Percentiles rank a stretch among this genome's conserved stretches.
Evolutionary conservation across 129 eudicot species (phyloP).

Genomic region (Artemisia argyi): DNA sequence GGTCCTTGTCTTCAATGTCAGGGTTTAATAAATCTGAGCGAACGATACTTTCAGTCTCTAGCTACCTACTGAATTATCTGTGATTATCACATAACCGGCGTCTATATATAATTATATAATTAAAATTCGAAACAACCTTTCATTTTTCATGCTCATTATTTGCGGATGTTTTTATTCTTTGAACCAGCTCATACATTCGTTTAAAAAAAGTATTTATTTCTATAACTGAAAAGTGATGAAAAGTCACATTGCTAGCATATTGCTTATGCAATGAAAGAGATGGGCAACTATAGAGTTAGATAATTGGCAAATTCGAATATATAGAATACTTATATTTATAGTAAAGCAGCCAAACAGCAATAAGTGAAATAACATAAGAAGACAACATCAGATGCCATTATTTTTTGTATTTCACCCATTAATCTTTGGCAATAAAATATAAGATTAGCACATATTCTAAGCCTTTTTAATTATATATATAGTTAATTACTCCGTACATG

Average conservation of each 20-base stretch:
- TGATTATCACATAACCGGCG: too few relatives aligned
- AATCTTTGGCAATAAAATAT: slow-evolving; percentile 8
- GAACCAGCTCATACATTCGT: background rate
- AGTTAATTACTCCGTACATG: background rate
- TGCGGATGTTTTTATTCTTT: background rate
- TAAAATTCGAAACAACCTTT: background rate
- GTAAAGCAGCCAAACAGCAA: slow-evolving; percentile 1
- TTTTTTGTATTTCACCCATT: slow-evolving; percentile 2
- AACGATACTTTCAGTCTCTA: too few relatives aligned
- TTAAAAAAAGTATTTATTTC: background rate
- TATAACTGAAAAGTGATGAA: background rate
- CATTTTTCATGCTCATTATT: background rate
- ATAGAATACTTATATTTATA: background rate
- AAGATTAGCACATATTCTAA: slow-evolving; percentile 22
- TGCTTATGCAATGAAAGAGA: slow-evolving; percentile 10
- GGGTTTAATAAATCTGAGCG: too few relatives aligned
- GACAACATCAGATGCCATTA: slow-evolving; percentile 25
- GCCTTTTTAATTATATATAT: background rate
- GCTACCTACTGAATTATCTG: too few relatives aligned
- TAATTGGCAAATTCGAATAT: background rate
- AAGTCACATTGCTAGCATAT: background rate
- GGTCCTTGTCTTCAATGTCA: too few relatives aligned
- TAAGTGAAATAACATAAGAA: slow-evolving; percentile 12
- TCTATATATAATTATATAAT: too few relatives aligned
- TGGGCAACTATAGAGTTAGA: background rate